These are phyloP conservation scores for Acer negundo DNA, from an alignment of 345 rosid genomes.

Conservation along the genomic window DNA sequence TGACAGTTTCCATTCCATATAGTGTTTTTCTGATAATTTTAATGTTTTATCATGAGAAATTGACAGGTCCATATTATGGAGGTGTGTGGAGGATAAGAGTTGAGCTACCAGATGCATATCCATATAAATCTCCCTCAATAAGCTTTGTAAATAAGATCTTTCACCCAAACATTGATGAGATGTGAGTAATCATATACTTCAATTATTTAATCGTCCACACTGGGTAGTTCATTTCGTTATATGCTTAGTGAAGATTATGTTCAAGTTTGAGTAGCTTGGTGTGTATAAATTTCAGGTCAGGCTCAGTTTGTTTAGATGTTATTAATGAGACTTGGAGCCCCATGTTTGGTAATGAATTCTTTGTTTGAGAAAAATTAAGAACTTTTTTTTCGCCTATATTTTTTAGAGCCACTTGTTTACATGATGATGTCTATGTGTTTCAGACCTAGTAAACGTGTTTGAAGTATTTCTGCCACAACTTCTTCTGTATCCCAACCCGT, in stretches of 20 bases:
- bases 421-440: conserved; percentile 6
- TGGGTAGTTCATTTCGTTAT: background rate
- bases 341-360: conserved; percentile 53
- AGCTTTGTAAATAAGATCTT: conserved; percentile 69
- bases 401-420: conserved; percentile 16
- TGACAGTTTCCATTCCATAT: too few relatives aligned
- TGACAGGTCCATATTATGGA: conserved; percentile 85
- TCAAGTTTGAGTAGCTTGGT: conserved; percentile 6
- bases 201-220: background rate
- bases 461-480: conserved; percentile 80
- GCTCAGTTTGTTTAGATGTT: conserved; percentile 86
- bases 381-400: background rate
- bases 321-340: conserved; percentile 82
- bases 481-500: conserved; percentile 77
- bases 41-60: background rate
- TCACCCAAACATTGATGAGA: conserved; percentile 84
- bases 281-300: conserved; percentile 50
- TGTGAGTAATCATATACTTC: conserved; percentile 35
- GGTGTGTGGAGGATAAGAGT: conserved; percentile 96
- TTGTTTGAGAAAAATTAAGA: background rate
- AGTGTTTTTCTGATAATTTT: background rate
- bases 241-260: conserved; percentile 12
- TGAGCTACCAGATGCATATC: conserved; percentile 90
- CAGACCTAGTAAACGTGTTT: conserved; percentile 80
- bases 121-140: conserved; percentile 66